phyloP scores from a whole-genome alignment of 495 filamentous ascomycete genomes.

The Penicillium riverlandense region DNA sequence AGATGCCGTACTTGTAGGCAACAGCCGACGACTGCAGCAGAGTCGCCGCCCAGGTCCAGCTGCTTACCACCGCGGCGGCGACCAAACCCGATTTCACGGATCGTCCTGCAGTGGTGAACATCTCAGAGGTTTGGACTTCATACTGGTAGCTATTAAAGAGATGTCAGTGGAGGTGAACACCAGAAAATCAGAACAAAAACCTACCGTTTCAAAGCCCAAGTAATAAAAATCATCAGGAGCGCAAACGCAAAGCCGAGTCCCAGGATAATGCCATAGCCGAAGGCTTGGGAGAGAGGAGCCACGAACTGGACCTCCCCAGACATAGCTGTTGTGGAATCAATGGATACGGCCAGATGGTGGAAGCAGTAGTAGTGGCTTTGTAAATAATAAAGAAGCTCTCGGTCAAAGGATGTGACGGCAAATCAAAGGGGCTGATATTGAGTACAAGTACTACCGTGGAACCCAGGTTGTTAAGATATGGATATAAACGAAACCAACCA shows the following conservation, averaged over 20 bases:
- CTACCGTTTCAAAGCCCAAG: constrained; percentile 66
- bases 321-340: neutral
- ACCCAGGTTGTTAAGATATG: neutral
- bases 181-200: neutral
- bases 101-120: constrained; percentile 91
- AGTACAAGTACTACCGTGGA: neutral
- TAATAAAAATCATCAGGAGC: constrained; percentile 73
- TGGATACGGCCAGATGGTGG: too few relatives aligned
- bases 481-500: neutral
- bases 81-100: constrained; percentile 94
- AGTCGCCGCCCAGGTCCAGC: constrained; percentile 77
- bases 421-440: too few relatives aligned
- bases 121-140: constrained; percentile 93
- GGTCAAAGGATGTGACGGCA: neutral
- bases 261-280: constrained; percentile 79
- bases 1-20: constrained; percentile 88
- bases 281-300: constrained; percentile 60
- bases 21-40: constrained; percentile 74
- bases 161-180: neutral
- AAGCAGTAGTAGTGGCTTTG: too few relatives aligned
- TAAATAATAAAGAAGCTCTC: neutral
- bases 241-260: constrained; percentile 73
- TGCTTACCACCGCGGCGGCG: constrained; percentile 90
- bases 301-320: constrained; percentile 19
- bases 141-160: constrained; percentile 60